Conservation (phyloP, 441 rosid species). For the Corymbia citriodora region DNA sequence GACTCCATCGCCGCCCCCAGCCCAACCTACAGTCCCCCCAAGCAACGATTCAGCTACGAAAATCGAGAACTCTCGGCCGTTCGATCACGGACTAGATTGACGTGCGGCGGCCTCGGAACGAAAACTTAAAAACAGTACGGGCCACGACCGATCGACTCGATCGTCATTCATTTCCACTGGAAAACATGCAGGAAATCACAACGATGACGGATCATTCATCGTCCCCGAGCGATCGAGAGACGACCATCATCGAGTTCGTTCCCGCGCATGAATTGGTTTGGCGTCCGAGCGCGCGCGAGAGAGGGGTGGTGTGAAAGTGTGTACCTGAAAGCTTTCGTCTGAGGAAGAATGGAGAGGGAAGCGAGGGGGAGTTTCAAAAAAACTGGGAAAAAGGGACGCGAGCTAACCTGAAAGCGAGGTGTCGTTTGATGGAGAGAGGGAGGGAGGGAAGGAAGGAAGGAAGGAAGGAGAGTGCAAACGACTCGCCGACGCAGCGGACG, state of each 20-base stretch:
- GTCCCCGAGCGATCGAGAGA: not conserved
- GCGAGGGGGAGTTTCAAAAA: not conserved
- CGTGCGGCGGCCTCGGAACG: not conserved
- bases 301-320: not conserved
- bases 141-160: not conserved
- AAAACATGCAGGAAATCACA: not conserved
- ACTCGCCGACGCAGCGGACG: not conserved
- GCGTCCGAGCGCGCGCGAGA: too few relatives aligned
- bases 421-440: not conserved
- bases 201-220: not conserved
- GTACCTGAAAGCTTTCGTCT: not conserved
- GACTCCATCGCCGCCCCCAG: not conserved
- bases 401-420: not conserved
- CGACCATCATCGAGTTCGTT: not conserved
- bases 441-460: not conserved
- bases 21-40: not conserved
- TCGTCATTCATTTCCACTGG: not conserved
- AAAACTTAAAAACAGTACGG: not conserved
- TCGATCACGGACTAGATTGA: not conserved
- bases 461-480: not conserved
- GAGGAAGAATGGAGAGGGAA: not conserved
- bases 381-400: not conserved
- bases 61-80: not conserved
- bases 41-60: not conserved
- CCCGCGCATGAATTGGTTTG: not conserved